A percentile compares a stretch with the other conserved stretches of the same genome.
These are phyloP conservation scores for Wickerhamiella domercqiae DNA, from an alignment of 805 yeast genomes.

Conservation along the genomic window DNA sequence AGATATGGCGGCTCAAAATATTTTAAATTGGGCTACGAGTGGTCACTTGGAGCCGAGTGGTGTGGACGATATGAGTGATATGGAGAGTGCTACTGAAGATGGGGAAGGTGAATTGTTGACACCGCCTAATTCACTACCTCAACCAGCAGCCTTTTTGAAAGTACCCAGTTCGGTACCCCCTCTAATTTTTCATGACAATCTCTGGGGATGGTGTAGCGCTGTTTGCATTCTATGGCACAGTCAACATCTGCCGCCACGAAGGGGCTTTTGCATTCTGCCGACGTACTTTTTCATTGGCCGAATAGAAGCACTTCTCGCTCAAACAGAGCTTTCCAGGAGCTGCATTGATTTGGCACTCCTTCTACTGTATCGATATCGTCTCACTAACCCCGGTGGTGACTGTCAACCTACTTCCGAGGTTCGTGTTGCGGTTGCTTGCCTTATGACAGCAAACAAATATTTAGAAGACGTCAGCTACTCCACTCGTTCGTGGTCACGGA, in stretches of 20 bases:
- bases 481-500: constrained; percentile 81
- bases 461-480: constrained; percentile 90
- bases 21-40: too few species aligned
- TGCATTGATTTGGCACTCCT: constrained; percentile 22
- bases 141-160: too few species aligned
- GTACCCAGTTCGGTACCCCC: too few species aligned
- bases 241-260: neutral
- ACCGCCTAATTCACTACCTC: too few species aligned
- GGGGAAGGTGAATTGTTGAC: too few species aligned
- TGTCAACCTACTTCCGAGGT: constrained; percentile 24
- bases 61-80: too few species aligned
- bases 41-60: too few species aligned
- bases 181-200: too few species aligned
- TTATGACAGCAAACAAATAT: constrained; percentile 76
- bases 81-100: too few species aligned
- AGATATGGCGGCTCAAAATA: too few species aligned
- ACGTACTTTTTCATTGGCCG: constrained; percentile 18
- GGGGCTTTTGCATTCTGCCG: neutral
- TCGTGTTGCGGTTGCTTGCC: constrained; percentile 38
- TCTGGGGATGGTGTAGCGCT: too few species aligned
- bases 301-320: constrained; percentile 17
- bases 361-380: constrained; percentile 21
- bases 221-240: too few species aligned
- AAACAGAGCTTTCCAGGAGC: constrained; percentile 21
- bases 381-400: constrained; percentile 13